phyloP scores from a whole-genome alignment of 257 asterid species.

The Vinca minor region DNA sequence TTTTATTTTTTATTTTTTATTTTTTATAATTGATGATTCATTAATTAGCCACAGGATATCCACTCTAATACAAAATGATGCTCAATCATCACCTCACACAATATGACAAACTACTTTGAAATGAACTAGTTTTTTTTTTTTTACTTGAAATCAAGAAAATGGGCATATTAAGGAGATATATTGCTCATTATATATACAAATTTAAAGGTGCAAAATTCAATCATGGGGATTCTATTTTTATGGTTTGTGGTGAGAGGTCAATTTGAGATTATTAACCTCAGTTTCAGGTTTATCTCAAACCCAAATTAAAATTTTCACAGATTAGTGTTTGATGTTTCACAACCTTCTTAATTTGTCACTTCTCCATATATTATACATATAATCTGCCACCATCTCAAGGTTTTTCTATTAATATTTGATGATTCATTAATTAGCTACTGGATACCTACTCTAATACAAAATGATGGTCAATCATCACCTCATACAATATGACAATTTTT shows the following conservation, averaged over 20 bases:
- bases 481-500: slow-evolving; percentile 21
- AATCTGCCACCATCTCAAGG: slow-evolving; percentile 9
- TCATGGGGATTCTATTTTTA: slow-evolving; percentile 24
- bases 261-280: no score
- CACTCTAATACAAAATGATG: slow-evolving; percentile 37
- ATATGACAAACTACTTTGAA: slow-evolving; percentile 21
- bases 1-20: no score
- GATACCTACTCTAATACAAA: slow-evolving; percentile 29
- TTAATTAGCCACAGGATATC: slow-evolving; percentile 28
- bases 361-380: not conserved
- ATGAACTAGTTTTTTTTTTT: slow-evolving; percentile 14
- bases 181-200: slow-evolving; percentile 23
- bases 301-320: no score
- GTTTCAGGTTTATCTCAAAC: no score
- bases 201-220: slow-evolving; percentile 26
- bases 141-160: slow-evolving; percentile 18
- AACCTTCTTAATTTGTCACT: slow-evolving; percentile 1
- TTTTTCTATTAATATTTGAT: slow-evolving; percentile 16
- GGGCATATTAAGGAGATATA: slow-evolving; percentile 16
- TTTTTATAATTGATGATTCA: slow-evolving; percentile 18
- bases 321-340: no score
- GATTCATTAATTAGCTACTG: slow-evolving; percentile 26
- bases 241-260: slow-evolving; percentile 24
- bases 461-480: slow-evolving; percentile 41
- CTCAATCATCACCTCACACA: slow-evolving; percentile 34